These are phyloP conservation scores for Salix purpurea DNA, from an alignment of 345 rosid genomes.

Conservation along the genomic window DNA sequence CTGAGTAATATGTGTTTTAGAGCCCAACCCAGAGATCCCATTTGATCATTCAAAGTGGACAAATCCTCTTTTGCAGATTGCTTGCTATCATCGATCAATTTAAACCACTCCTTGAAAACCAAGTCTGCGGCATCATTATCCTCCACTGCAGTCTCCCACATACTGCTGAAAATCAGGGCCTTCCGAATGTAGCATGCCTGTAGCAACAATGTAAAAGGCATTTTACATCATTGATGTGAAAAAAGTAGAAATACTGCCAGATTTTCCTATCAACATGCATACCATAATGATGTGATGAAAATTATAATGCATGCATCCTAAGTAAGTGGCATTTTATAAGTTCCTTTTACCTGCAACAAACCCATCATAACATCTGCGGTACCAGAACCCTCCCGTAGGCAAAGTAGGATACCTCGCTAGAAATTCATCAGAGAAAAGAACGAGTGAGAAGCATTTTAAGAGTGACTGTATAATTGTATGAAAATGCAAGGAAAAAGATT, in stretches of 20 bases:
- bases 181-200: constrained; percentile 56
- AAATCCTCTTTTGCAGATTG: constrained; percentile 24
- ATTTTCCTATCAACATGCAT: neutral
- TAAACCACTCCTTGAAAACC: constrained; percentile 35
- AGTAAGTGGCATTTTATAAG: neutral
- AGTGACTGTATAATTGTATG: neutral
- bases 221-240: neutral
- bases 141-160: constrained; percentile 27
- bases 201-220: neutral
- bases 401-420: constrained; percentile 48
- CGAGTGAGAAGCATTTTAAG: constrained; percentile 1
- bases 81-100: constrained; percentile 43
- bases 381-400: constrained; percentile 51
- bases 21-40: constrained; percentile 61
- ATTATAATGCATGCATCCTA: neutral
- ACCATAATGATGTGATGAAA: neutral
- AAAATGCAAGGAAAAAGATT: neutral
- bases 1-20: constrained; percentile 57
- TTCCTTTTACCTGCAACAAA: constrained; percentile 48
- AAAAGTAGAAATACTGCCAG: neutral
- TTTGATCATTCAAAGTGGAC: constrained; percentile 38
- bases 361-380: constrained; percentile 45
- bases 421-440: constrained; percentile 14
- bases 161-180: constrained; percentile 29
- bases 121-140: constrained; percentile 15